A percentile compares a stretch with the other conserved stretches of the same genome.
These are phyloP conservation scores for Aspergillus costaricaensis DNA, from an alignment of 2,329 filamentous ascomycete genomes.

Conservation along the genomic window DNA sequence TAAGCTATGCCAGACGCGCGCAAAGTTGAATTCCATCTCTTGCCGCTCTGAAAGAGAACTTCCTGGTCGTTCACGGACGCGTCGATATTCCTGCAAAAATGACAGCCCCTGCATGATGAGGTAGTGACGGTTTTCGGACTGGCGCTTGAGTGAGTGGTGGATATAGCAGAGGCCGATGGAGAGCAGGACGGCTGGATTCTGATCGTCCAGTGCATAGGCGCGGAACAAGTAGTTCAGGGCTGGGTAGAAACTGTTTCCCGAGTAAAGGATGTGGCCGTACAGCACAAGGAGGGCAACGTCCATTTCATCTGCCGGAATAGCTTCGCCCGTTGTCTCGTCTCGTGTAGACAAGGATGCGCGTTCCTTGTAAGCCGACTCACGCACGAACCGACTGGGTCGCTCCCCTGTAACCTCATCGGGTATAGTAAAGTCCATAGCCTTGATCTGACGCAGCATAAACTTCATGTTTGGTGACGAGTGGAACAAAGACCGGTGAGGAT, in stretches of 20 bases:
- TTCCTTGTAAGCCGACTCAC: conserved; percentile 47
- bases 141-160: conserved; percentile 84
- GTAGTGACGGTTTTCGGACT: conserved; percentile 86
- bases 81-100: conserved; percentile 76
- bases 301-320: conserved; percentile 51
- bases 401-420: conserved; percentile 49
- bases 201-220: conserved; percentile 69
- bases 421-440: conserved; percentile 76
- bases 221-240: conserved; percentile 87
- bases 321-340: conserved; percentile 36
- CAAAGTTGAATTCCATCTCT: conserved; percentile 82
- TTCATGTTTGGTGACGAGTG: conserved; percentile 82
- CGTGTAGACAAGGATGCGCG: conserved; percentile 44
- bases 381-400: conserved; percentile 31
- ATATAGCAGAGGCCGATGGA: conserved; percentile 82
- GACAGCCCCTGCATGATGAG: conserved; percentile 80
- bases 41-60: conserved; percentile 55
- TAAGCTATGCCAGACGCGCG: conserved; percentile 72
- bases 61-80: conserved; percentile 53
- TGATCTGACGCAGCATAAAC: conserved; percentile 87
- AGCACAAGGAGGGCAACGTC: conserved; percentile 82
- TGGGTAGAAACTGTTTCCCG: conserved; percentile 77
- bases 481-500: conserved; percentile 64
- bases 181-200: conserved; percentile 77
- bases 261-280: conserved; percentile 87